phyloP scores from a whole-genome alignment of 768 basidiomycete species.

The Termitomyces sp. region DNA sequence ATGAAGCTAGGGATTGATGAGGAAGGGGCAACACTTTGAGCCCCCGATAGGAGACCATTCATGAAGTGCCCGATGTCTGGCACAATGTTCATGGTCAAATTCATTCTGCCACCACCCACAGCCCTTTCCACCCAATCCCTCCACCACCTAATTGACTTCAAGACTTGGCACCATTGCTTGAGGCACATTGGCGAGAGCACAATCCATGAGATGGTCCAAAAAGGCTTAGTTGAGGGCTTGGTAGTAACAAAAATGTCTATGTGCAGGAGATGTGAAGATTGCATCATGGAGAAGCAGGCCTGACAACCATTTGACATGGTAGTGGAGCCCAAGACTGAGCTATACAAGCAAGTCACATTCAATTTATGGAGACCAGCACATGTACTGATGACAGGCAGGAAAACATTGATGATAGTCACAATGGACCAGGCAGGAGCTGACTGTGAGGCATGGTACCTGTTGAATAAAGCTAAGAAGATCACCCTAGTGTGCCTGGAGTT shows the following conservation, averaged over 20 bases:
- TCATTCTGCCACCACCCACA: background rate
- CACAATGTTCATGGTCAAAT: background rate
- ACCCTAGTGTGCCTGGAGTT: background rate
- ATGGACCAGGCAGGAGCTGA: background rate
- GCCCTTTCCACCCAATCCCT: background rate
- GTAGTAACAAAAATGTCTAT: background rate
- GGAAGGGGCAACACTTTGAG: too few relatives aligned
- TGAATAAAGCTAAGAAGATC: background rate
- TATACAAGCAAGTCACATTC: too few relatives aligned
- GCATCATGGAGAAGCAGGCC: background rate
- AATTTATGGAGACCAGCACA: too few relatives aligned
- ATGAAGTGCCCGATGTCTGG: background rate
- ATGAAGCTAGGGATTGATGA: too few relatives aligned
- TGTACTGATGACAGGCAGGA: background rate
- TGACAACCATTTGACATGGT: background rate
- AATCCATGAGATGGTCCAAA: background rate
- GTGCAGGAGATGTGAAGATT: background rate
- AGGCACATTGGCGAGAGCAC: background rate
- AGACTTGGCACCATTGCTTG: background rate
- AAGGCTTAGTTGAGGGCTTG: background rate
- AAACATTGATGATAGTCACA: background rate
- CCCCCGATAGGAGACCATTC: background rate
- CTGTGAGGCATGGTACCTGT: background rate
- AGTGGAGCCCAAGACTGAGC: too few relatives aligned
- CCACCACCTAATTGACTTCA: background rate